Conservation (phyloP, 306 rosid species). For the Inga leiocalycina region DNA sequence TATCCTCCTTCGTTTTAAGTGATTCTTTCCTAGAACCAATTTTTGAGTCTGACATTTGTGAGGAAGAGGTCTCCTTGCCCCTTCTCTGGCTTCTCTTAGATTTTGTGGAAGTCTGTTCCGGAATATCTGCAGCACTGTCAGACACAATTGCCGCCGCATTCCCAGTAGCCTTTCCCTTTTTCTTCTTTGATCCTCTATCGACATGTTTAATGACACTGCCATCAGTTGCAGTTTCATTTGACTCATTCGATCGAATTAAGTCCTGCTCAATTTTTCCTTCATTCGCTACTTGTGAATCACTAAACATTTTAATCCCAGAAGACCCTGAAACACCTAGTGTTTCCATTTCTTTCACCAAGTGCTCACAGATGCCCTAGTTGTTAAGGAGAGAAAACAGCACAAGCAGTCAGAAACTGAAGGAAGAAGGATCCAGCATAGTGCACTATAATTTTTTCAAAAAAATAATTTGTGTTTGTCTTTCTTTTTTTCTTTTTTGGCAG, state of each 20-base stretch:
- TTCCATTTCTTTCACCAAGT: conserved; percentile 82
- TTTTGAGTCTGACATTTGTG: conserved; percentile 64
- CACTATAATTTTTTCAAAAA: not conserved
- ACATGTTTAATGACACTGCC: conserved; percentile 57
- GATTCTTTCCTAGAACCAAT: conserved; percentile 69
- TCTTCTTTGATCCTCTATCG: conserved; percentile 85
- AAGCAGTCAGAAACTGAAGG: conserved; percentile 31
- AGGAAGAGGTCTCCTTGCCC: conserved; percentile 67
- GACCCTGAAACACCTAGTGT: conserved; percentile 56
- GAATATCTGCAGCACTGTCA: conserved; percentile 71
- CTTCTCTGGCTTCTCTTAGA: conserved; percentile 88
- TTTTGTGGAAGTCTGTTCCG: conserved; percentile 62
- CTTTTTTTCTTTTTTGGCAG: not conserved
- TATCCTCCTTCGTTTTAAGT: conserved; percentile 67
- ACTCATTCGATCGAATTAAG: conserved; percentile 56
- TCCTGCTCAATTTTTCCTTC: conserved; percentile 58
- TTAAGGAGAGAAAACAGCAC: conserved; percentile 25
- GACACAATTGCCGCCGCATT: conserved; percentile 44
- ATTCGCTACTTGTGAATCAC: conserved; percentile 43
- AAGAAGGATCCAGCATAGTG: not conserved
- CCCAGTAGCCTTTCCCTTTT: conserved; percentile 70
- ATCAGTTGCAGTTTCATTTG: conserved; percentile 58
- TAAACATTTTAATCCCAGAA: conserved; percentile 44
- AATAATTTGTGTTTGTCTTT: no score
- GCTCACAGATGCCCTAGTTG: conserved; percentile 71